These are phyloP conservation scores for Musa acuminata DNA, from an alignment of 176 grass and related monocot species.

Conservation along the genomic window DNA sequence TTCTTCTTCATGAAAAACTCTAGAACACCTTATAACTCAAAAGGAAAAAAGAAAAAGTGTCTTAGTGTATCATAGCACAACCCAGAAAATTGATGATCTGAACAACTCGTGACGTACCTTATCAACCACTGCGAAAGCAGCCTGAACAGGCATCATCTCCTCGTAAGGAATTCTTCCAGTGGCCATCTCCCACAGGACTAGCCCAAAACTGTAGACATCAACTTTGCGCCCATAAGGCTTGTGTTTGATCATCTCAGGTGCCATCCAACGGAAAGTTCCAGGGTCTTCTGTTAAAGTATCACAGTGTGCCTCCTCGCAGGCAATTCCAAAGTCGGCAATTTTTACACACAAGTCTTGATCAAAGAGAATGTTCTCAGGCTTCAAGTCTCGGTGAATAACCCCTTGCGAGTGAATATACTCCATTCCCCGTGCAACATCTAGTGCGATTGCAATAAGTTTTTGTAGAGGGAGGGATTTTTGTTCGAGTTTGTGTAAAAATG, in stretches of 20 bases:
- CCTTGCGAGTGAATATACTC: slow-evolving; percentile 94
- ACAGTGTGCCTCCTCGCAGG: slow-evolving; percentile 55
- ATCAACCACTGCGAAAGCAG: slow-evolving; percentile 89
- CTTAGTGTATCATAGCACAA: not conserved
- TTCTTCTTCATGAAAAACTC: no score
- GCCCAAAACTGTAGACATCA: slow-evolving; percentile 88
- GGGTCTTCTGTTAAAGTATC: slow-evolving; percentile 61
- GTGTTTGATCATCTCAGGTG: slow-evolving; percentile 84
- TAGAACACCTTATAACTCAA: no score
- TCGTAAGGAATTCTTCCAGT: slow-evolving; percentile 68
- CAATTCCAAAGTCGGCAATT: slow-evolving; percentile 88
- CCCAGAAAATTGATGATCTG: not conserved
- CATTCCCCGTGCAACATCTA: slow-evolving; percentile 66
- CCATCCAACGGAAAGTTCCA: slow-evolving; percentile 97
- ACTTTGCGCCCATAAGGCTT: slow-evolving; percentile 73
- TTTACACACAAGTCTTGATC: slow-evolving; percentile 70
- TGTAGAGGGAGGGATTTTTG: slow-evolving; percentile 43
- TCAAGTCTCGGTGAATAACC: slow-evolving; percentile 81
- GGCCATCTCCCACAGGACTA: slow-evolving; percentile 80
- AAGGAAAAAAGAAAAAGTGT: no score
- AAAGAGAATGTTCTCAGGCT: slow-evolving; percentile 95
- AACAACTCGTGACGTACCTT: slow-evolving; percentile 36
- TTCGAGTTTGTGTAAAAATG: slow-evolving; percentile 69
- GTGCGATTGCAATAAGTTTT: slow-evolving; percentile 50
- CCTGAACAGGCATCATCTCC: slow-evolving; percentile 79